Base-by-base conservation (phyloP, 441 rosid genomes). In the Manihot esculenta region DNA sequence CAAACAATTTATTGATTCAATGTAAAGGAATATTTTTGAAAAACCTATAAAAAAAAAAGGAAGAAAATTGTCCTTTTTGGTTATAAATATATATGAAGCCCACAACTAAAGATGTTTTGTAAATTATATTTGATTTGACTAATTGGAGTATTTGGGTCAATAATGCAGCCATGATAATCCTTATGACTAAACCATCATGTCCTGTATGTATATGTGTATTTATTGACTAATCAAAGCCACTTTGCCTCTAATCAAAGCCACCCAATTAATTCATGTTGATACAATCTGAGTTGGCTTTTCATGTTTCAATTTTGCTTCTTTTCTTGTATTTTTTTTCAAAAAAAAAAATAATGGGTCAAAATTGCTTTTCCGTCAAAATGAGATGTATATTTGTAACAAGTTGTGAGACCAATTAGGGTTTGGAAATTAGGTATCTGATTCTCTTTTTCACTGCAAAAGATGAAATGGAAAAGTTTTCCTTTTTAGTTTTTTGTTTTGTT, bases 401-500 rank as follows among this genome's bases (percentile, higher is more conserved):
- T 5, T 35, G 41, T 35, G 41, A 35, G 41, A 2, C 6, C 38
- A 72, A 57, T 47, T 53, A 21, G 69, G 53, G 18, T 30, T 59
- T 68, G 65, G 65, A 78, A 47, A 42, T 64, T 63, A 72, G 81
- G 85, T 64, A 77, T 80, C 81, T 68, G 89, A 85, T 81, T 82
- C 88, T 76, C 79, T 73, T 79, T 80, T 79, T 77, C 65, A 77
- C 68, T 66, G 79, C 74, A 71, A 65, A 74, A 79, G 74, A 41
- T 60, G 20, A 64, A 69, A 71, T 1, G 13, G 2, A 56, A 74
- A 72, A 72, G 66, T 48, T 72, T 56, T 27, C 71, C 65, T 55
- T n/a, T n/a, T n/a, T n/a, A n/a, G n/a, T n/a, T 30, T 30, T 30
- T 30, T 2, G 2, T 30, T 30, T 30, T 30, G 2, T 30, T 2